Conservation (phyloP, 176 grass and related monocot species). For the Bonia amplexicaulis region DNA sequence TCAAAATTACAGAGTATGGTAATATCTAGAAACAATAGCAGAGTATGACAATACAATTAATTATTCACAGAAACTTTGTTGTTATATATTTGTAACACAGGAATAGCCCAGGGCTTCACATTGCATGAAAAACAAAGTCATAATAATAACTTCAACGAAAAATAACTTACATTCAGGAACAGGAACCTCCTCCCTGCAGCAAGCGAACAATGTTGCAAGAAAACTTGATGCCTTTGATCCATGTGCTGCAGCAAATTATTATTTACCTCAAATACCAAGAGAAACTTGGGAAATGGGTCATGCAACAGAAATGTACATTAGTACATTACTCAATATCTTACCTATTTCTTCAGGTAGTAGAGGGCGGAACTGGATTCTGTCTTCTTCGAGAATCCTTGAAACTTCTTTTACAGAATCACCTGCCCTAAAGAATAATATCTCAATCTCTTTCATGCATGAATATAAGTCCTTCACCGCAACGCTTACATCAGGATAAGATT, state of each 20-base stretch:
- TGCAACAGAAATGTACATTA: background rate
- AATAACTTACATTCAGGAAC: slow-evolving; percentile 45
- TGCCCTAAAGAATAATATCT: slow-evolving; percentile 59
- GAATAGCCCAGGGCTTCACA: background rate
- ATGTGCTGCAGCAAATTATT: slow-evolving; percentile 35
- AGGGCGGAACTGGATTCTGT: slow-evolving; percentile 56
- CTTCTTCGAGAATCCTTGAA: slow-evolving; percentile 56
- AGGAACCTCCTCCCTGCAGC: slow-evolving; percentile 45
- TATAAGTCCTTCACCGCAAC: slow-evolving; percentile 27
- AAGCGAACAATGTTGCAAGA: slow-evolving; percentile 43
- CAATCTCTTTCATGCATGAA: slow-evolving; percentile 50
- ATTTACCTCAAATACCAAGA: background rate
- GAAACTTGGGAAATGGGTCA: background rate
- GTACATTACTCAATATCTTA: slow-evolving; percentile 5
- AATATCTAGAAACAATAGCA: background rate
- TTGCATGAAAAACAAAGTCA: background rate
- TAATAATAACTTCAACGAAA: background rate
- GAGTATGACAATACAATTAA: background rate
- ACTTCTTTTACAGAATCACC: slow-evolving; percentile 59
- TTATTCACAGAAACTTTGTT: background rate
- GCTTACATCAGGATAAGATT: slow-evolving; percentile 8
- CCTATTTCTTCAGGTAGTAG: slow-evolving; percentile 60
- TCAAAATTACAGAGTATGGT: background rate
- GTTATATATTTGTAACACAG: background rate
- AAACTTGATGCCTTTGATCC: slow-evolving; percentile 37